These are phyloP conservation scores for Eragrostis tef DNA, from an alignment of 202 grass and related monocot species.

Conservation along the genomic window DNA sequence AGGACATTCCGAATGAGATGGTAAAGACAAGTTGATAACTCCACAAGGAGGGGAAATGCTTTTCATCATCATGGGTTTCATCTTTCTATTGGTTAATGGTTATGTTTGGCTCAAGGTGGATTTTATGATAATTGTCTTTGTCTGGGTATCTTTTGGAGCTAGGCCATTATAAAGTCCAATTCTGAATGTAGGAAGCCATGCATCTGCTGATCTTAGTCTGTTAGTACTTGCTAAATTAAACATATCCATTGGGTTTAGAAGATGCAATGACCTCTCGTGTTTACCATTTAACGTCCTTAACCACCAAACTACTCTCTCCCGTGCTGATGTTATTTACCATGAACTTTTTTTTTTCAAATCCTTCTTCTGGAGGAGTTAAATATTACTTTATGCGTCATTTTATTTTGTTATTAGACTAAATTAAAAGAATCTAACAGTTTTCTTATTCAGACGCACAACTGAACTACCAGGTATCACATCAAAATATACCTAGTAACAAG, in stretches of 20 bases:
- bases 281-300: neutral
- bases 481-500: neutral
- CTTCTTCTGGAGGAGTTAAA: constrained; percentile 15
- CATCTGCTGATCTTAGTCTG: constrained; percentile 22
- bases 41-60: neutral
- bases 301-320: neutral
- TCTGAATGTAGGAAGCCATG: constrained; percentile 37
- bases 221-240: constrained; percentile 57
- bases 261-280: constrained; percentile 15
- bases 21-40: neutral
- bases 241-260: constrained; percentile 63
- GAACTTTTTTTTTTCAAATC: constrained; percentile 24
- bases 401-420: neutral
- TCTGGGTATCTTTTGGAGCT: constrained; percentile 60
- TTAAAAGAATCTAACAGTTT: neutral
- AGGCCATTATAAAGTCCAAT: constrained; percentile 64
- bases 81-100: neutral
- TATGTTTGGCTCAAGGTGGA: constrained; percentile 41
- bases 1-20: neutral
- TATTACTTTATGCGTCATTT: too few relatives aligned
- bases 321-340: neutral
- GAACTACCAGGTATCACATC: constrained; percentile 38
- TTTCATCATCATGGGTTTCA: neutral
- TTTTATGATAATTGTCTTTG: constrained; percentile 56
- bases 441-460: constrained; percentile 18